These are phyloP conservation scores for Saccharum spontaneum DNA, from an alignment of 176 grass and related monocot species.

Conservation along the genomic window DNA sequence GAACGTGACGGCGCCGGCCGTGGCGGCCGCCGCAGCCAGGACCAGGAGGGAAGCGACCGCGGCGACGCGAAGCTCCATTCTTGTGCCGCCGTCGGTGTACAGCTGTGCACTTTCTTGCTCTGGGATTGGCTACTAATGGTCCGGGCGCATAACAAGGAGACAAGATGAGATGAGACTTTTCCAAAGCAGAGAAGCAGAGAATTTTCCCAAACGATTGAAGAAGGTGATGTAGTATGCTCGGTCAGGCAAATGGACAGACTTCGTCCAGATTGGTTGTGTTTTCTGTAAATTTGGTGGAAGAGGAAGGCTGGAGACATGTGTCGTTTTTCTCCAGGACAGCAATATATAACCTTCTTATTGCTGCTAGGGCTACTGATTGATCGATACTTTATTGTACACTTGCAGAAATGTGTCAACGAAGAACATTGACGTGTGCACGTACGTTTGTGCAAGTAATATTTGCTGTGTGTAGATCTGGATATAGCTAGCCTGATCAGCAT, in stretches of 20 bases:
- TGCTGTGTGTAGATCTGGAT: too few relatives aligned
- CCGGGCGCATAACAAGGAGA: too few relatives aligned
- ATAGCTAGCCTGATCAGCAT: too few relatives aligned
- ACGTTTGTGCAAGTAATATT: too few relatives aligned
- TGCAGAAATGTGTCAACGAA: background rate
- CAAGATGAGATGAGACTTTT: background rate
- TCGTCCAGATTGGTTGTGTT: background rate
- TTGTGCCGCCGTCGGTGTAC: too few relatives aligned
- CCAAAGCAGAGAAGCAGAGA: background rate
- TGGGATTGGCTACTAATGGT: background rate
- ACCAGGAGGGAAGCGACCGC: background rate
- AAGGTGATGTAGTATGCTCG: background rate
- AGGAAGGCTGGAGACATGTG: background rate
- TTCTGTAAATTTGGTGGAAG: background rate
- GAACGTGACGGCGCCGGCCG: slow-evolving; percentile 45
- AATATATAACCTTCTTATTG: background rate
- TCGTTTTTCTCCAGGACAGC: background rate
- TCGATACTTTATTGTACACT: background rate
- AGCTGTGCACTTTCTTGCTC: background rate
- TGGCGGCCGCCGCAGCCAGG: background rate
- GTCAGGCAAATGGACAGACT: background rate
- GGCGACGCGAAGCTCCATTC: background rate
- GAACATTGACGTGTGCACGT: background rate
- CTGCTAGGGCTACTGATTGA: background rate
- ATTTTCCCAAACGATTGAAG: background rate